phyloP scores from a whole-genome alignment of 441 rosid genomes.

The Raphanus hybrid region DNA sequence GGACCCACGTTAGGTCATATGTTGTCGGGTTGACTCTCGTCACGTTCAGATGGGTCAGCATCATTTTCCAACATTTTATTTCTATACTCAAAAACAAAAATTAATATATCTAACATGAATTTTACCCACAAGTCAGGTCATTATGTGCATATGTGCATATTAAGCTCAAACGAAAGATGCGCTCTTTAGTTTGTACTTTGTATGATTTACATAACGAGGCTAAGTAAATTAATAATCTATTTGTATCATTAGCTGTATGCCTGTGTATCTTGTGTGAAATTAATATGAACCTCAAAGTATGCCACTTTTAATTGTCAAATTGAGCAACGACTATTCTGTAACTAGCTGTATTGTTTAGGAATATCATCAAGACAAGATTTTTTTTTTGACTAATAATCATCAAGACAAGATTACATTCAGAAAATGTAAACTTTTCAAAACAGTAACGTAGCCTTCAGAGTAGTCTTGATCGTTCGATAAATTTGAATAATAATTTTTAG shows the following conservation, averaged over 20 bases:
- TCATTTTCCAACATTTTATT: slow-evolving; percentile 43
- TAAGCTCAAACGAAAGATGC: neutral
- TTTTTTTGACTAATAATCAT: too few species aligned
- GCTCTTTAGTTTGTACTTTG: slow-evolving; percentile 4
- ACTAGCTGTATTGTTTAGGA: too few species aligned
- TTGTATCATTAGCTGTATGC: slow-evolving; percentile 15
- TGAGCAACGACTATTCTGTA: neutral
- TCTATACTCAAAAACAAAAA: slow-evolving; percentile 19
- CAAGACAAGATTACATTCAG: neutral
- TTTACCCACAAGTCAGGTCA: neutral
- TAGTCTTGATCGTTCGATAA: neutral
- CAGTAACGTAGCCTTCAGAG: neutral
- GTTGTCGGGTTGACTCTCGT: slow-evolving; percentile 43
- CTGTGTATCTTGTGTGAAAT: neutral
- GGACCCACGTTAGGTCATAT: slow-evolving; percentile 37
- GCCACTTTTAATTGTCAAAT: neutral
- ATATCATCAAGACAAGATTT: neutral
- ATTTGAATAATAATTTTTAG: too few species aligned
- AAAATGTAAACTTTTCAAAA: neutral
- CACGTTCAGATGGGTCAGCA: slow-evolving; percentile 34
- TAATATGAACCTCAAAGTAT: slow-evolving; percentile 7
- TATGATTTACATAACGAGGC: neutral
- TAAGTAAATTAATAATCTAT: slow-evolving; percentile 9
- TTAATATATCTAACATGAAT: neutral
- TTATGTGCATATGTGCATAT: neutral